A percentile compares a stretch with the other conserved stretches of the same genome.
phyloP scores from a whole-genome alignment of 2,329 filamentous ascomycete genomes.

The Pestalotiopsis sp. region DNA sequence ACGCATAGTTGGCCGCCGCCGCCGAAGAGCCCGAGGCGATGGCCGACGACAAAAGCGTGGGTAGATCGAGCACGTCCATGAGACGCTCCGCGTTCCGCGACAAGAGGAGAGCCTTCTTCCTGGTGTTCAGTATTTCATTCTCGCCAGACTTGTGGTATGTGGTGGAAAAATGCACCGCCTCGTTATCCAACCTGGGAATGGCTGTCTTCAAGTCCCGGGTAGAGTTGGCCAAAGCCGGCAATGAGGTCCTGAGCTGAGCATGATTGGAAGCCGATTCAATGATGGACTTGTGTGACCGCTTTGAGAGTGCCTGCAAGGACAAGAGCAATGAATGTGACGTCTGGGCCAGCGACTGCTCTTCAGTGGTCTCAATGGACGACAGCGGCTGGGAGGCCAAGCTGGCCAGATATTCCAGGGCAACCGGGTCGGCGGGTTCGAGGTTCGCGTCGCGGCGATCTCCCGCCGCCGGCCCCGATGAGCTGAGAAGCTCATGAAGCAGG shows the following conservation, averaged over 20 bases:
- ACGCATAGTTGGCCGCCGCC: conserved; percentile 75
- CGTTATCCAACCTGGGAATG: conserved; percentile 78
- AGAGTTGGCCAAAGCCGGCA: conserved; percentile 71
- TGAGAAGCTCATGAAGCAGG: conserved; percentile 73
- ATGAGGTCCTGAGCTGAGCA: conserved; percentile 67
- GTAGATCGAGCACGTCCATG: conserved; percentile 88
- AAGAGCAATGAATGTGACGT: conserved; percentile 79
- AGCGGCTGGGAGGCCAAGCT: conserved; percentile 78
- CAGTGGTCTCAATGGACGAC: conserved; percentile 70
- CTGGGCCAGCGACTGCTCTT: conserved; percentile 80
- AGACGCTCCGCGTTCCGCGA: conserved; percentile 87
- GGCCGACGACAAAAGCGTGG: conserved; percentile 80
- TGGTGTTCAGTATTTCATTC: conserved; percentile 69
- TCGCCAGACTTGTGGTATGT: conserved; percentile 78
- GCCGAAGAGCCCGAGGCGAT: conserved; percentile 61
- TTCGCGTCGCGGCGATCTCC: conserved; percentile 2
- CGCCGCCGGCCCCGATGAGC: neutral
- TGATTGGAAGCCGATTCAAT: conserved; percentile 81
- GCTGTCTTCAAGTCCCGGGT: conserved; percentile 68
- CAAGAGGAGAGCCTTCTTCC: conserved; percentile 80
- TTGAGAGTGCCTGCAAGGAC: conserved; percentile 84
- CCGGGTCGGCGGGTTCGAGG: conserved; percentile 42
- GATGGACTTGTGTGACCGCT: conserved; percentile 83
- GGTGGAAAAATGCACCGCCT: conserved; percentile 78
- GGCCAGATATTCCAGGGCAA: conserved; percentile 72